phyloP scores from a whole-genome alignment of 2,329 filamentous ascomycete species.

The Ascosphaera apis region DNA sequence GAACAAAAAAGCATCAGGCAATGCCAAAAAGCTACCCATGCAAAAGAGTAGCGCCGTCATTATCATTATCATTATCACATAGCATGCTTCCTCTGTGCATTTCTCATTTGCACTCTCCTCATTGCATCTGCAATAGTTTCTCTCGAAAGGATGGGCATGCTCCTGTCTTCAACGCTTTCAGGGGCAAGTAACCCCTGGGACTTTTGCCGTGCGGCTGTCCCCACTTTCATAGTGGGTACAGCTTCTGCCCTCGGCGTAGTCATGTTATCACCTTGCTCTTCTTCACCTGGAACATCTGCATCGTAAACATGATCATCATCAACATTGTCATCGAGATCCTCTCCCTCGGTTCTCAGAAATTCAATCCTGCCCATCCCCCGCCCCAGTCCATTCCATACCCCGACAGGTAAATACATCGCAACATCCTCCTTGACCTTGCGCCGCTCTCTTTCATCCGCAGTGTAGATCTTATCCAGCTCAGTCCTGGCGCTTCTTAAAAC shows the following conservation, averaged over 20 bases:
- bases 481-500: slow-evolving; percentile 59
- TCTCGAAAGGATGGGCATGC: background rate
- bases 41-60: no score
- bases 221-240: background rate
- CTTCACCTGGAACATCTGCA: slow-evolving; percentile 2
- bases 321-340: slow-evolving; percentile 4
- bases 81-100: background rate
- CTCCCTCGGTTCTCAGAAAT: slow-evolving; percentile 16
- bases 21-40: no score
- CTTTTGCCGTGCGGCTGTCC: background rate
- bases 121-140: background rate
- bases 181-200: background rate
- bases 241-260: background rate
- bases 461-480: slow-evolving; percentile 50
- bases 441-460: slow-evolving; percentile 48
- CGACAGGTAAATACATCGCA: slow-evolving; percentile 65
- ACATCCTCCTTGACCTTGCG: slow-evolving; percentile 62
- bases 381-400: slow-evolving; percentile 61
- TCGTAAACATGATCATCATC: slow-evolving; percentile 3
- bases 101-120: background rate
- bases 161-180: background rate
- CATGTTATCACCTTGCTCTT: slow-evolving; percentile 4
- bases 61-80: background rate
- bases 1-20: no score
- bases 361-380: slow-evolving; percentile 29